phyloP scores from a whole-genome alignment of 2,329 filamentous ascomycete genomes.

The Penicillium sp. region DNA sequence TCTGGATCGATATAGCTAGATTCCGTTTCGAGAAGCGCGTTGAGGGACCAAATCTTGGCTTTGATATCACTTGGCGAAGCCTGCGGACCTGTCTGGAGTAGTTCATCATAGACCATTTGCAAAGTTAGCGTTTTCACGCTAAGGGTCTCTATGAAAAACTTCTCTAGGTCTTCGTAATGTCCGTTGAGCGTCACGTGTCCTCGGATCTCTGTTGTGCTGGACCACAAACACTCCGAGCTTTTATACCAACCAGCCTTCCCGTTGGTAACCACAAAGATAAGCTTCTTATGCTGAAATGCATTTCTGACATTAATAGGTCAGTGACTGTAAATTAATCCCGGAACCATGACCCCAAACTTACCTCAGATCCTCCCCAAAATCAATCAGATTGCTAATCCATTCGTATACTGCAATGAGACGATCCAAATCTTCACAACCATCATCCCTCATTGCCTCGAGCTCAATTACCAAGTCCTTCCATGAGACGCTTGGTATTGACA shows the following conservation, averaged over 20 bases:
- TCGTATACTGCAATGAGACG: neutral
- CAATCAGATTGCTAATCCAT: neutral
- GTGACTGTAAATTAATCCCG: neutral
- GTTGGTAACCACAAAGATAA: slow-evolving; percentile 7
- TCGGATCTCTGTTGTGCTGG: slow-evolving; percentile 9
- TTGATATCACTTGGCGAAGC: slow-evolving; percentile 2
- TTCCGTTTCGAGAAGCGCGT: slow-evolving; percentile 2
- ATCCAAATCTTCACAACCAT: neutral
- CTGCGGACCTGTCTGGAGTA: slow-evolving; percentile 1
- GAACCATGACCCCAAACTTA: neutral
- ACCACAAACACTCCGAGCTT: slow-evolving; percentile 10
- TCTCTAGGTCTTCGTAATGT: slow-evolving; percentile 7
- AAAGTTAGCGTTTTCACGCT: slow-evolving; percentile 8
- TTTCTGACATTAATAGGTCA: neutral
- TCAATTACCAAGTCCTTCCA: neutral
- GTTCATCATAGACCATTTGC: slow-evolving; percentile 9
- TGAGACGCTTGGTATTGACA: neutral
- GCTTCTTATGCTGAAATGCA: neutral
- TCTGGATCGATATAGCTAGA: slow-evolving; percentile 1
- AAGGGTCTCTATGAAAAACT: slow-evolving; percentile 9
- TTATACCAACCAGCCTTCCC: slow-evolving; percentile 7
- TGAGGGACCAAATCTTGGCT: slow-evolving; percentile 10
- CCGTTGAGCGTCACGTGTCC: slow-evolving; percentile 5
- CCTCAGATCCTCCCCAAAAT: neutral
- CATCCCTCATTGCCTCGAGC: neutral